These are phyloP conservation scores for Xylaria sp. DNA, from an alignment of 2,329 filamentous ascomycete genomes.

Conservation along the genomic window DNA sequence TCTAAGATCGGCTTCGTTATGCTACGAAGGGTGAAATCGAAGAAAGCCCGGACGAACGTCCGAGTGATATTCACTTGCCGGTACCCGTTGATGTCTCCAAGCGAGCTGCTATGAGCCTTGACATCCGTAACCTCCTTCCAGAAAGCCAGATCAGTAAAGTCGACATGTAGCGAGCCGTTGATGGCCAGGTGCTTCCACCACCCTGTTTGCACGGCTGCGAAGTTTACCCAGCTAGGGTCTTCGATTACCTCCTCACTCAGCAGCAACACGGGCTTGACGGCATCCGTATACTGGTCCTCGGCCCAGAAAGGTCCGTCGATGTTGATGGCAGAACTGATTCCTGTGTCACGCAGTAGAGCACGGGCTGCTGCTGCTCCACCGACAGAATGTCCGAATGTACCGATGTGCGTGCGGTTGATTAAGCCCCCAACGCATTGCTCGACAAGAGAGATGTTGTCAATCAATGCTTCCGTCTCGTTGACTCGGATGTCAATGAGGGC, in stretches of 20 bases:
- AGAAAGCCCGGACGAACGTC: conserved; percentile 17
- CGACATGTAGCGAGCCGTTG: conserved; percentile 34
- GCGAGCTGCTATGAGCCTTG: conserved; percentile 18
- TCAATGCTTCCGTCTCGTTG: conserved; percentile 12
- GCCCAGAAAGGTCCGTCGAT: conserved; percentile 40
- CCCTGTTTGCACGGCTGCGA: conserved; percentile 32
- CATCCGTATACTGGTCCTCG: conserved; percentile 23
- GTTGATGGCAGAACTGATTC: conserved; percentile 39
- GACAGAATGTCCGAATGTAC: conserved; percentile 41
- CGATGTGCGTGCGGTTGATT: conserved; percentile 34
- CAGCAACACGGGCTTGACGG: conserved; percentile 37
- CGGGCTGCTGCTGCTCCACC: conserved; percentile 40
- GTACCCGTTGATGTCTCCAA: conserved; percentile 22
- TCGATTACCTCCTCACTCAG: conserved; percentile 12
- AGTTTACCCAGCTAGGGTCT: conserved; percentile 35
- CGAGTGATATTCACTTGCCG: conserved; percentile 20
- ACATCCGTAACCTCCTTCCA: conserved; percentile 33
- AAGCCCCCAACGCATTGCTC: conserved; percentile 31
- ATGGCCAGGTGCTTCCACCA: conserved; percentile 36
- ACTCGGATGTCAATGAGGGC: conserved; percentile 1
- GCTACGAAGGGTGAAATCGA: conserved; percentile 21
- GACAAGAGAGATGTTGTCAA: conserved; percentile 25
- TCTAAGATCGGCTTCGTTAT: conserved; percentile 10
- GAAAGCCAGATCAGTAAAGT: conserved; percentile 38
- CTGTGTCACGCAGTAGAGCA: conserved; percentile 26